Evolutionary conservation across 306 rosid species (phyloP), one percentile per base, ranked within the genome.

Genomic region (Carpinus viminea): DNA sequence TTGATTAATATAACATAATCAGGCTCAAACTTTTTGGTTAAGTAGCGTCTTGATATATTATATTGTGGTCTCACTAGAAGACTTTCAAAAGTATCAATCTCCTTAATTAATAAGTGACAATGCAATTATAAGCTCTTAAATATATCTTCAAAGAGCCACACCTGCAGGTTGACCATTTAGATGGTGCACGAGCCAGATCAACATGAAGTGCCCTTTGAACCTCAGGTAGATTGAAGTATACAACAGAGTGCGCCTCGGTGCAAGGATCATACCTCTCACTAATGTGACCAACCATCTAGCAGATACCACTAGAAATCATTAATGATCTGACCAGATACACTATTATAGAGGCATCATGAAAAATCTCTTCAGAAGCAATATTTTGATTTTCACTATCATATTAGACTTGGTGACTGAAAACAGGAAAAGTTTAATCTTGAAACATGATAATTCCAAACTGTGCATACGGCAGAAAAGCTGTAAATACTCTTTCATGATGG

Each of bases 101-200:
- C 52, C 0, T 48, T 48, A 12, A 48, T 48, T 48, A 12, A 48
- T 7, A 38, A 62, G 0, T 75, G 26, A 7, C 51, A 69, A 55
- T 34, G 74, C 21, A 85, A 50, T 52, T 62, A 72, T 59, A 77
- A 62, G 68, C 20, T 65, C 56, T 41, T 41, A 38, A 66, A 45
- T 55, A 18, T 57, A 38, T 74, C 21, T 73, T 28, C 41, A 41
- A 56, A 48, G 31, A 79, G 55, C 74, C 36, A 59, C 88, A 94
- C 98, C 95, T 92, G 95, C 97, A 94, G 72, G 97, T 82, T 50
- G 70, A 84, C 98, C 97, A 94, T 85, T 66, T 78, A 55, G 85
- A 73, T 68, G 98, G 97, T 21, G 88, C 86, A 64, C 80, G 82
- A 74, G 43, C 20, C 26, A 78, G 85, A 85, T 94, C 89, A 55